A percentile compares a stretch with the other conserved stretches of the same genome.
Conservation (phyloP, 768 basidiomycete species). For the Chalciporus piperatus region DNA sequence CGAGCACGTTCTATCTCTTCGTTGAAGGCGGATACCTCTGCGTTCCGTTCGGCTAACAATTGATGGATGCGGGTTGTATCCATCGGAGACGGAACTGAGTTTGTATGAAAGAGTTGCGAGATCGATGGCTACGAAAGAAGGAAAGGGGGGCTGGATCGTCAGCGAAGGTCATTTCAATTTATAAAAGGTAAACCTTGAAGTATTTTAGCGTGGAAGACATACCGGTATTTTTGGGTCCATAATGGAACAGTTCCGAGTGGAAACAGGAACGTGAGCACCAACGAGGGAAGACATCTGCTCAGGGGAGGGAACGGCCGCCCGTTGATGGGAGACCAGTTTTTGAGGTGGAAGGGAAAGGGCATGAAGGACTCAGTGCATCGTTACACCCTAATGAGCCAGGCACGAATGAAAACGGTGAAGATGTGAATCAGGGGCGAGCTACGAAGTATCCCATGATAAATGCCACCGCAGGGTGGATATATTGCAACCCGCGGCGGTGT, state of each 20-base stretch:
- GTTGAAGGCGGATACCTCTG: constrained; percentile 10
- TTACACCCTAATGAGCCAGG: constrained; percentile 3
- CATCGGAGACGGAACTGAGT: constrained; percentile 25
- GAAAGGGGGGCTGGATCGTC: neutral
- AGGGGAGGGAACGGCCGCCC: neutral
- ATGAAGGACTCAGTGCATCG: neutral
- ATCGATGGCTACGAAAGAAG: constrained; percentile 20
- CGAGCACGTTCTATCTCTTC: constrained; percentile 23
- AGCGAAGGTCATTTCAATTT: neutral
- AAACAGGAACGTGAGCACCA: neutral
- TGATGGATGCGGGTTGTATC: constrained; percentile 16
- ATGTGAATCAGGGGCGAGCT: neutral
- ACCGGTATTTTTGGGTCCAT: constrained; percentile 25
- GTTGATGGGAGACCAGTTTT: neutral
- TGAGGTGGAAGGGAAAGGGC: neutral
- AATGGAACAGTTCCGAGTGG: neutral
- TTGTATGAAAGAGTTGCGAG: constrained; percentile 27
- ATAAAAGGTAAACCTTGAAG: neutral
- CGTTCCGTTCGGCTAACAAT: constrained; percentile 17
- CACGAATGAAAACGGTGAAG: neutral
- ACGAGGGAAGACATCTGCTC: constrained; percentile 7
- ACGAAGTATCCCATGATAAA: neutral
- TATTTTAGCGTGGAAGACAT: constrained; percentile 6
- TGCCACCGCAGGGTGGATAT: neutral
- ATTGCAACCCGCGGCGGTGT: neutral